These are phyloP conservation scores for Fraxinus latifolia DNA, from an alignment of 305 asterid species.

Conservation along the genomic window DNA sequence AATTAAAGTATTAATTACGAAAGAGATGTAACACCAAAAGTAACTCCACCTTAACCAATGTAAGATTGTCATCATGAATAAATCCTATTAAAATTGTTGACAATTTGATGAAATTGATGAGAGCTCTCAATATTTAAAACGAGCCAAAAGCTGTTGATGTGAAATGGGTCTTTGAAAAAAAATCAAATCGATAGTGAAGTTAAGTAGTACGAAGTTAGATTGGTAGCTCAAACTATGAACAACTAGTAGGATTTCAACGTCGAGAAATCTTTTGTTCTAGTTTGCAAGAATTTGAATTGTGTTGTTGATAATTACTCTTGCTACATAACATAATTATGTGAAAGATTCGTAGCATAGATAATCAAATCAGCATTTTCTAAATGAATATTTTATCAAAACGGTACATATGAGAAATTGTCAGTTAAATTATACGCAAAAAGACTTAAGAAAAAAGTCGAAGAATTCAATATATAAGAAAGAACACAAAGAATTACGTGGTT, in stretches of 20 bases:
- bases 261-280: background rate
- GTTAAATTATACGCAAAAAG: no score
- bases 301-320: background rate
- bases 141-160: no score
- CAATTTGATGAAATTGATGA: background rate
- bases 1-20: background rate
- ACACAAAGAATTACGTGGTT: no score
- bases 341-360: background rate
- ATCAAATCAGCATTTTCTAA: background rate
- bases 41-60: background rate
- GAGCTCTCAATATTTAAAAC: background rate
- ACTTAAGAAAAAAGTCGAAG: no score
- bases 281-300: background rate
- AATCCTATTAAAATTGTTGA: background rate
- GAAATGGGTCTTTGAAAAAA: no score
- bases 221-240: no score
- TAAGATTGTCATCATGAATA: background rate
- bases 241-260: no score
- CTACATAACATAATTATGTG: background rate
- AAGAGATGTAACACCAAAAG: background rate
- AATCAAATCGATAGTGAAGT: no score
- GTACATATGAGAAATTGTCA: no score
- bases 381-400: no score
- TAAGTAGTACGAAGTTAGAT: no score
- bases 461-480: no score